Evolutionary conservation across 768 basidiomycete species (phyloP), one percentile per base, ranked within the genome.

Genomic region (Cyclocybe cylindracea): DNA sequence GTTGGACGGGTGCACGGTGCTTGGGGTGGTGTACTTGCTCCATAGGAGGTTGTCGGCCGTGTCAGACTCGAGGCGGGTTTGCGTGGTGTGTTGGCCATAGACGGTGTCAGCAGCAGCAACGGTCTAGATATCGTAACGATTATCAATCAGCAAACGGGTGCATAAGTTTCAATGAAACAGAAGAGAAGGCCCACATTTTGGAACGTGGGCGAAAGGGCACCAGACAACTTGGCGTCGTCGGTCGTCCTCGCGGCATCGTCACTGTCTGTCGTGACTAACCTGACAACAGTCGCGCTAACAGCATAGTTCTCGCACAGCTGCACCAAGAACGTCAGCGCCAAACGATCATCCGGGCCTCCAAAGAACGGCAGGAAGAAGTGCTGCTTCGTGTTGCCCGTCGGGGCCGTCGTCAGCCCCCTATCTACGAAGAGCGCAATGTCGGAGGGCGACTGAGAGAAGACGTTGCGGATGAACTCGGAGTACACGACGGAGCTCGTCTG

Each of bases 401-500:
- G 60, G 11, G 66, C 61, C 6, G 59, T 50, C 24, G 61, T 62
- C 16, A 78, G 67, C 1, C 86, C 87, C 19, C 86, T 76, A 66
- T 98, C 96, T 51, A 97, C 79, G 66, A 91, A 95, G 34, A 98
- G 70, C 4, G 86, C 92, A 34, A 95, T 89, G 59, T 98, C 91
- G 8, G 78, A 75, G 2, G 83, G 79, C 11, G 86, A 80, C 34
- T 80, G 81, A 34, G 82, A 68, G 63, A 96, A 98, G 2, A 97
- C 83, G 33, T 80, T 80, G 37, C 97, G 85, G 40, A 98, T 81
- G 66, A 91, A 93, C 46, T 94, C 86, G 1, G 94, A 88, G 61
- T 92, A 88, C 2, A 85, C 70, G 24, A 80, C 73, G 4, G 82
- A 78, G 36, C 72, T 71, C 1, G 80, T 75, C 54, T 80, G 78